Conservation (phyloP, 306 rosid species). For the Cucurbita maxima region DNA sequence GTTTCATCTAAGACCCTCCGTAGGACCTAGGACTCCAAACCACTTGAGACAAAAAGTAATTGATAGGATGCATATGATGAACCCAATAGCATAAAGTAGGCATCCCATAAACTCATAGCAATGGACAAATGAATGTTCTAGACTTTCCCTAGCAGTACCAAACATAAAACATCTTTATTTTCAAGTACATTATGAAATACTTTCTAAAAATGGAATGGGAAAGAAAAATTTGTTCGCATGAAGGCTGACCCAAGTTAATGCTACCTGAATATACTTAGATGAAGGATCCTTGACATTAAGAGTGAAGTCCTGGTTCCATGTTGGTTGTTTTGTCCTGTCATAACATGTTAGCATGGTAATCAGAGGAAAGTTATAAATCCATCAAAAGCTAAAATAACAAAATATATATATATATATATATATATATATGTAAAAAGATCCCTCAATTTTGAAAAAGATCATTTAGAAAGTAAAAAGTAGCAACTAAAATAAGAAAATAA, state of each 20-base stretch:
- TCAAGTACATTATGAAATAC: neutral
- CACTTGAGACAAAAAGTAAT: neutral
- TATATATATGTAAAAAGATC: too few species aligned
- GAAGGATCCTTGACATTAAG: constrained; percentile 57
- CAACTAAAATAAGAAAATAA: too few species aligned
- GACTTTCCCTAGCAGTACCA: neutral
- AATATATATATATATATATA: too few species aligned
- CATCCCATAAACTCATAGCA: neutral
- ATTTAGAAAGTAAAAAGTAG: too few species aligned
- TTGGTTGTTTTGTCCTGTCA: constrained; percentile 67
- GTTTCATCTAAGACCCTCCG: too few species aligned
- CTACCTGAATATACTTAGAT: constrained; percentile 53
- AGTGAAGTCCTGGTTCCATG: constrained; percentile 78
- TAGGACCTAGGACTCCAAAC: neutral
- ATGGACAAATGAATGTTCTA: neutral
- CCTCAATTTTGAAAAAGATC: too few species aligned
- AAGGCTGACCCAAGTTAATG: constrained; percentile 12
- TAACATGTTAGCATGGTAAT: neutral
- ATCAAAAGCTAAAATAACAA: neutral
- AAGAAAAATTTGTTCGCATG: neutral
- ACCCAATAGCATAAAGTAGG: neutral
- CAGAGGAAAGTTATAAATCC: neutral
- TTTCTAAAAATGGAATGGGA: neutral
- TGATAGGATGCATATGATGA: neutral
- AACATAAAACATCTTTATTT: neutral